These are phyloP conservation scores for Cytidiella melzeri DNA, from an alignment of 768 basidiomycete species.

Conservation along the genomic window DNA sequence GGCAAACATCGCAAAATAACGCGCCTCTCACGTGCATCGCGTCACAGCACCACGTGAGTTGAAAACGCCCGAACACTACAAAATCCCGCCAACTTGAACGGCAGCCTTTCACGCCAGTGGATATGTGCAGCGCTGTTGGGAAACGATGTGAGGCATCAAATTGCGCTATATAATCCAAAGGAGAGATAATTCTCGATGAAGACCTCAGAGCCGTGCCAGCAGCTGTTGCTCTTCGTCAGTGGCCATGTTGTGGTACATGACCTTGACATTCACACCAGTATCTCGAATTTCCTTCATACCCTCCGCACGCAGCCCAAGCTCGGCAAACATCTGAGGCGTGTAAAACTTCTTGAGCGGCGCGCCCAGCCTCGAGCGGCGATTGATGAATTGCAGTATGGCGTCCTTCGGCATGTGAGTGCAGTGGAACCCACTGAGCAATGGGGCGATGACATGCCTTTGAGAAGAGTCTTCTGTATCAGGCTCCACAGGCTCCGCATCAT, in stretches of 20 bases:
- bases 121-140: too few species aligned
- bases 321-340: constrained; percentile 17
- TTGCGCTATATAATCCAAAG: too few species aligned
- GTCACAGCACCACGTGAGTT: background rate
- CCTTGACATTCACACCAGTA: background rate
- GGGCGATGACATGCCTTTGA: background rate
- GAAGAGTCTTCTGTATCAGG: background rate
- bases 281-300: background rate
- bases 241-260: background rate
- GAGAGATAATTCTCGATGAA: too few species aligned
- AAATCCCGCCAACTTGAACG: too few species aligned
- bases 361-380: constrained; percentile 31
- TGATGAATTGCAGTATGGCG: constrained; percentile 29
- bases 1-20: constrained; percentile 15
- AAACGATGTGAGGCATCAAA: too few species aligned
- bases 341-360: constrained; percentile 48
- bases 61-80: background rate
- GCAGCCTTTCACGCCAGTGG: too few species aligned
- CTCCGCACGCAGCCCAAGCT: background rate
- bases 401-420: background rate
- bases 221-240: background rate
- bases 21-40: constrained; percentile 6
- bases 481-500: background rate
- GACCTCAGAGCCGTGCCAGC: too few species aligned
- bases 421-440: background rate